Conservation (phyloP, 495 filamentous ascomycete species). For the Apiosordaria backusii region DNA sequence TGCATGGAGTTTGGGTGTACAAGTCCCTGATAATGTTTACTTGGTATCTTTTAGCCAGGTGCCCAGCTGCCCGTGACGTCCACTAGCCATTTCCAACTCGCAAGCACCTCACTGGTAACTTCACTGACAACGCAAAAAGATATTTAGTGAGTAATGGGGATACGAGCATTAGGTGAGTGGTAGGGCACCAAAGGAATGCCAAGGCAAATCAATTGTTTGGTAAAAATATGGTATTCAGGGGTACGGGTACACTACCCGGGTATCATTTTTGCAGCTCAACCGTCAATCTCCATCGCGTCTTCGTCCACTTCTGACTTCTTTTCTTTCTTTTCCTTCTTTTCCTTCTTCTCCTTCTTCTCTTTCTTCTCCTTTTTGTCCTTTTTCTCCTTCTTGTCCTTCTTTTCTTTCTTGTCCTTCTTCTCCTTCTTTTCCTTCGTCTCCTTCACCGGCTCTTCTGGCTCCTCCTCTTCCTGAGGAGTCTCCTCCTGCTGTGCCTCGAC, state of each 20-base stretch:
- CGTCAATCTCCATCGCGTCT: slow-evolving; percentile 12
- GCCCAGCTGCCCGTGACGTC: too few species aligned
- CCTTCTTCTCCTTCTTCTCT: not conserved
- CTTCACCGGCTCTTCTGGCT: slow-evolving; percentile 19
- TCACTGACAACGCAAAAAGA: too few species aligned
- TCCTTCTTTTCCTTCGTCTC: slow-evolving; percentile 13
- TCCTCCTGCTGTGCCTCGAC: slow-evolving; percentile 25
- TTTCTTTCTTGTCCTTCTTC: slow-evolving; percentile 13
- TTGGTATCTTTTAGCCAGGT: too few species aligned
- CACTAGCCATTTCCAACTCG: too few species aligned
- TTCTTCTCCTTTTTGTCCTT: slow-evolving; percentile 2
- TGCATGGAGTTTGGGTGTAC: too few species aligned
- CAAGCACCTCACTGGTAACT: too few species aligned
- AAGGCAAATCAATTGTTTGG: too few species aligned
- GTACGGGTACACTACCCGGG: not conserved
- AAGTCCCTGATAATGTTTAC: too few species aligned
- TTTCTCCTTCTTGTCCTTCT: slow-evolving; percentile 6
- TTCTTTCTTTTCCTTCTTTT: slow-evolving; percentile 12
- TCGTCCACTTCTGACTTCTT: slow-evolving; percentile 11
- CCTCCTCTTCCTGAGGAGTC: slow-evolving; percentile 12
- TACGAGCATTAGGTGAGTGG: too few species aligned
- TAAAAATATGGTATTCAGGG: not conserved
- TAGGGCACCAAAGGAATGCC: too few species aligned
- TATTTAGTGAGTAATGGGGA: too few species aligned
- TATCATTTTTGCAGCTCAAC: not conserved